Conservation (phyloP, 352 stramenopile species). For the Globisporangium okanoganense region DNA sequence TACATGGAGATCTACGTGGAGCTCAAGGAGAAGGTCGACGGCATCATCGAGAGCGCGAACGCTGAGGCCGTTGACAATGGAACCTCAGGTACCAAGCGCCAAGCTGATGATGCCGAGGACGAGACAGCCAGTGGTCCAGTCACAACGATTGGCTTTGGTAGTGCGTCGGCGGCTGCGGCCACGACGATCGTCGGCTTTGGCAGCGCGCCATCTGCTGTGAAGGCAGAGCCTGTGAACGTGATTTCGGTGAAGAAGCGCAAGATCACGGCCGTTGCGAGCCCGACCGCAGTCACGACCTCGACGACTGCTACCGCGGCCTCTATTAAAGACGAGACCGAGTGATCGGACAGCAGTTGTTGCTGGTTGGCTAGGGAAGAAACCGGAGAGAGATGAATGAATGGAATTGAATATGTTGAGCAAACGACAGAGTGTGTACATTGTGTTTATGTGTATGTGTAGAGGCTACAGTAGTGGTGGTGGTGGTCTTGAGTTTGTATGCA, state of each 20-base stretch:
- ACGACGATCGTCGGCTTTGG: slow-evolving; percentile 52
- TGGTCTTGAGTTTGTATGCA: background rate
- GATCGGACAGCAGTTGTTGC: background rate
- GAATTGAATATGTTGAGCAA: background rate
- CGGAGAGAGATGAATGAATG: background rate
- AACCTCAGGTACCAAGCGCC: slow-evolving; percentile 1
- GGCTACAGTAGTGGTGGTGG: background rate
- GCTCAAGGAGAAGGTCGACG: slow-evolving; percentile 84
- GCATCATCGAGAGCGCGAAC: slow-evolving; percentile 50
- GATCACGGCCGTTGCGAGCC: background rate
- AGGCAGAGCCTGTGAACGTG: slow-evolving; percentile 51
- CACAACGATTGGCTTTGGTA: slow-evolving; percentile 74
- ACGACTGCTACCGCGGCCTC: background rate
- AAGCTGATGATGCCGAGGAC: background rate
- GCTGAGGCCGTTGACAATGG: slow-evolving; percentile 18
- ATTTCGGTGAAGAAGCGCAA: slow-evolving; percentile 17
- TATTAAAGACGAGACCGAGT: background rate
- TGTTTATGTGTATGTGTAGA: background rate
- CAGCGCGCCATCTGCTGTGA: slow-evolving; percentile 5
- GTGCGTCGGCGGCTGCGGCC: slow-evolving; percentile 11
- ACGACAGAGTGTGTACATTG: background rate
- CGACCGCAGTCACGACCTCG: background rate
- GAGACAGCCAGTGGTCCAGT: slow-evolving; percentile 19
- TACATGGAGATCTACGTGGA: slow-evolving; percentile 85
- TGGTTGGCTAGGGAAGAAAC: background rate